Conservation (phyloP, 1,284 basidiomycete species). For the Heterobasidion parviporum region DNA sequence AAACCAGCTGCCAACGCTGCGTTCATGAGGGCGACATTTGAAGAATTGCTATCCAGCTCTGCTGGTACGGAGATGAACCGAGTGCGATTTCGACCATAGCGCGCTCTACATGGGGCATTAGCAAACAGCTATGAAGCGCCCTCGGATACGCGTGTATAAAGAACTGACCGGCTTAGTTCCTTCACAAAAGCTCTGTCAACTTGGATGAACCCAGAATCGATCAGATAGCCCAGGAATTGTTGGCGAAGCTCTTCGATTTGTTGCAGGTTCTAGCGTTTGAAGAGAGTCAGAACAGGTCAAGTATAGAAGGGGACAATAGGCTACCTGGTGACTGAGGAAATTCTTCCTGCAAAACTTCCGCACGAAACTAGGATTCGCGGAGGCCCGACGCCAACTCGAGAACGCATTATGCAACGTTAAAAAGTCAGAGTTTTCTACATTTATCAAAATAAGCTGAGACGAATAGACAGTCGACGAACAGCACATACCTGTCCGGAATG, state of each 20-base stretch:
- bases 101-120: constrained; percentile 38
- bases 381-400: constrained; percentile 80
- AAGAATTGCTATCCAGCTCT: constrained; percentile 66
- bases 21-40: constrained; percentile 60
- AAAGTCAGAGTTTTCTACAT: constrained; percentile 93
- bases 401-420: constrained; percentile 91
- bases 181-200: constrained; percentile 60
- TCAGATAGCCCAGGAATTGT: constrained; percentile 84
- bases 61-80: constrained; percentile 74
- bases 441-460: constrained; percentile 1
- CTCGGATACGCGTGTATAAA: not conserved
- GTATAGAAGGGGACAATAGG: not conserved
- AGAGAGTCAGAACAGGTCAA: not conserved
- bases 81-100: constrained; percentile 68
- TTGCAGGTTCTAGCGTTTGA: constrained; percentile 68
- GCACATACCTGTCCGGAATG: constrained; percentile 68
- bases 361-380: constrained; percentile 51
- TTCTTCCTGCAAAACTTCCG: constrained; percentile 78
- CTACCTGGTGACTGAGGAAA: constrained; percentile 81
- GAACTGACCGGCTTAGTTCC: constrained; percentile 60
- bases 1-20: constrained; percentile 84
- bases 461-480: not conserved
- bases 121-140: not conserved
- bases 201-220: constrained; percentile 83
- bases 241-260: constrained; percentile 97